Conservation (phyloP, 257 asterid genomes). For the Gardenia jasminoides region DNA sequence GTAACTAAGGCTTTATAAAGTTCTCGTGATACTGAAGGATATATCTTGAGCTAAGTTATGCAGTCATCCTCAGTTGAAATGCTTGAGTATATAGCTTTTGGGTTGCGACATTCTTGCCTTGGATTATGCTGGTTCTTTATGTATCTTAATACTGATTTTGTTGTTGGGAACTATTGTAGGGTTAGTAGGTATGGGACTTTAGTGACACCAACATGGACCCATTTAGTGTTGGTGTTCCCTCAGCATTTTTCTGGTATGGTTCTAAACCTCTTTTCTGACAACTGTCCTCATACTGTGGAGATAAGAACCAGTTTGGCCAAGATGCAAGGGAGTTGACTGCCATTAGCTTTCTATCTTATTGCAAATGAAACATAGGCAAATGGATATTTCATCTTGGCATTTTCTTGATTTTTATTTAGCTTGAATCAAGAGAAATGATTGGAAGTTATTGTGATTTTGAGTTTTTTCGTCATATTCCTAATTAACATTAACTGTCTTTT, state of each 20-base stretch:
- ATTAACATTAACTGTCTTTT: background rate
- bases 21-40: slow-evolving; percentile 19
- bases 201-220: slow-evolving; percentile 48
- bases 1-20: slow-evolving; percentile 42
- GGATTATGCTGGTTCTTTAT: slow-evolving; percentile 27
- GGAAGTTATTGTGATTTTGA: background rate
- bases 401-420: background rate
- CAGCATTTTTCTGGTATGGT: slow-evolving; percentile 44
- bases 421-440: background rate
- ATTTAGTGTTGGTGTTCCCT: slow-evolving; percentile 54
- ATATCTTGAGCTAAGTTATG: slow-evolving; percentile 3
- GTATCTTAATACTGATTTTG: slow-evolving; percentile 31
- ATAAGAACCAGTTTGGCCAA: slow-evolving; percentile 8
- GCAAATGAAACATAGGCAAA: background rate
- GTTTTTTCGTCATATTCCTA: background rate
- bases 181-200: slow-evolving; percentile 40
- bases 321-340: slow-evolving; percentile 10
- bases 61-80: slow-evolving; percentile 17
- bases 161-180: slow-evolving; percentile 39
- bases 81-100: slow-evolving; percentile 8
- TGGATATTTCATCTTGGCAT: background rate
- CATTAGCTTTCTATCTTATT: background rate
- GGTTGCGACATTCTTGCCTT: slow-evolving; percentile 3
- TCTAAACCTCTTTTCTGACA: slow-evolving; percentile 25
- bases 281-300: slow-evolving; percentile 24